Base-by-base conservation (phyloP, 2,329 filamentous ascomycete genomes). In the Corynespora cassiicola region DNA sequence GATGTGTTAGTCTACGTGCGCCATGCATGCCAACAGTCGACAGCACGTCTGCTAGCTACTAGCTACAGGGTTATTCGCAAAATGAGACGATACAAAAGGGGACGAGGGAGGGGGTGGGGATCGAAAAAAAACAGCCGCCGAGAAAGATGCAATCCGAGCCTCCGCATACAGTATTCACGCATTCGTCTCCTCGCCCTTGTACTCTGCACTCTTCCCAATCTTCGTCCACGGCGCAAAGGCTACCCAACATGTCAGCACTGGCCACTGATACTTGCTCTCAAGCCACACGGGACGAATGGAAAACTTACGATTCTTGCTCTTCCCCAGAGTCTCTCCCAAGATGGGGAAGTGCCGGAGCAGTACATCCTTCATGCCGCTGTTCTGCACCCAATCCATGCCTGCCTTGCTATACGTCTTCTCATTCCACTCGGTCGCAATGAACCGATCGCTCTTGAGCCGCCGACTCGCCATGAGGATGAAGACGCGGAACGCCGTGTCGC, bases 401-500 rank as follows among this genome's bases (percentile, higher is more conserved):
- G 70, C 68, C 20, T 56, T 57, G 3, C 66, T 72, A 44, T 75
- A 75, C 9, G 62, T 70, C 25, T 66, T 58, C 15, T 57, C 56
- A 26, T 72, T 68, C 67, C 69, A 74, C 15, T 66, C 53, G 0
- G 63, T 63, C 0, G 72, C 72, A 18, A 75, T 73, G 38, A 75
- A 75, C 1, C 72, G 57, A 56, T 75, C 72, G 12, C 70, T 73
- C 62, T 74, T 75, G 12, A 74, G 42, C 19, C 54, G 47, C 9
- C 72, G 45, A 25, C 61, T 68, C 1, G 72, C 73, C 72, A 75
- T 75, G 2, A 75, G 44, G 23, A 75, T 72, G 39, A 75, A 75
- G 2, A 75, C 58, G 0, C 72, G 53, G 45, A 76, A 76, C 2
- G 73, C 73, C 2, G 73, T 76, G 35, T 76, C 74, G 43, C 67